A percentile compares a stretch with the other conserved stretches of the same genome.
These are phyloP conservation scores for Apiotrichum mycotoxinovorans DNA, from an alignment of 1,284 basidiomycete species.

Conservation along the genomic window DNA sequence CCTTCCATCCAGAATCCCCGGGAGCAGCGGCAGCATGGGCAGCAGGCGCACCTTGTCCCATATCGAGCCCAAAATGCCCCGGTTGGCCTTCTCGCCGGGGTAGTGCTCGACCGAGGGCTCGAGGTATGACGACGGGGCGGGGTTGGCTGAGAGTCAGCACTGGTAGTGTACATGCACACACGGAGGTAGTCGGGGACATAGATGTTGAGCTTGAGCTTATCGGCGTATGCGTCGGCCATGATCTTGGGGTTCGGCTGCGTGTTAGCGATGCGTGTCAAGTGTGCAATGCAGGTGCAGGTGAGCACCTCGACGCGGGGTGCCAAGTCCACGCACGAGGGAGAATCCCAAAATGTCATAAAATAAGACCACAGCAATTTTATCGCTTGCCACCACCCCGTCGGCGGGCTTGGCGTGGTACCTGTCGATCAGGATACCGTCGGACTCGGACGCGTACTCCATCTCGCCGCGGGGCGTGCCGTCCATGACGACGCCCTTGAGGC, in stretches of 20 bases:
- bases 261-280: background rate
- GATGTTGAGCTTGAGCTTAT: constrained; percentile 58
- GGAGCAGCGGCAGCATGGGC: constrained; percentile 12
- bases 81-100: constrained; percentile 21
- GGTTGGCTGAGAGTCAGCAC: background rate
- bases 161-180: constrained; percentile 8
- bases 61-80: constrained; percentile 13
- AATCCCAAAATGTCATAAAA: constrained; percentile 63
- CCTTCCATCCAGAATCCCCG: constrained; percentile 7
- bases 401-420: constrained; percentile 40
- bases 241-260: constrained; percentile 58
- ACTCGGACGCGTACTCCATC: constrained; percentile 13
- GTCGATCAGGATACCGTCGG: constrained; percentile 11
- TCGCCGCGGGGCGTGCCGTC: constrained; percentile 28
- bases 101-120: constrained; percentile 21
- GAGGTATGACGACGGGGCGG: constrained; percentile 4
- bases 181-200: constrained; percentile 54
- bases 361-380: constrained; percentile 54
- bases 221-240: constrained; percentile 60
- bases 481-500: constrained; percentile 24
- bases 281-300: background rate
- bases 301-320: too few species aligned
- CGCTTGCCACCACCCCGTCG: constrained; percentile 13
- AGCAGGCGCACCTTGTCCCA: constrained; percentile 13
- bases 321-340: background rate